Evolutionary conservation across 2,329 filamentous ascomycete species (phyloP), one percentile per base, ranked within the genome.

Genomic region (Neophaeococcomyces aloes): DNA sequence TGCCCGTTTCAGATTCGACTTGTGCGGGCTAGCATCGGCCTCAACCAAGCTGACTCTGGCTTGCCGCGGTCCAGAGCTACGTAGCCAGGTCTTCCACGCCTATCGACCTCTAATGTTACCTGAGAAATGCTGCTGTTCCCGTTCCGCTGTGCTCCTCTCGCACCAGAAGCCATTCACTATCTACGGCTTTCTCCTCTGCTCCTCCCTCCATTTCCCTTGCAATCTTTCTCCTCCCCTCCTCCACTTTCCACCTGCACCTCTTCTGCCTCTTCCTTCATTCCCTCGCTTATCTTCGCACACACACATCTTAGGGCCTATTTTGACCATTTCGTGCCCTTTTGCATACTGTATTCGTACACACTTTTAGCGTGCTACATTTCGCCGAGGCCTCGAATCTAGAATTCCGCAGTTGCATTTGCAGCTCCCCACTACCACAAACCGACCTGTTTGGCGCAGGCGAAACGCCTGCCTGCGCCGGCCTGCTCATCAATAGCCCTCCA

Each of bases 141-240:
- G 40, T 42, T 36, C 40, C 40, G 32, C 41, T 44, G 30, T 27
- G 29, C 39, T 31, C 30, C 19, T 35, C 17, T 19, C 17, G 13
- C 13, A 31, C 18, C 37, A 31, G 23, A 31, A 39, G 14, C 37
- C 17, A 27, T 10, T 5, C 17, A n/a, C n/a, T 33, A 42, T 34
- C 33, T 31, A 31, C 41, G n/a, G 41, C 27, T 15, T 36, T 37
- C 40, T 44, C 27, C 40, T 43, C 31, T 43, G 31, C 40, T 43
- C 33, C 41, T 38, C 34, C 41, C 34, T 21, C 27, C 32, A 37
- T 27, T 44, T 44, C 41, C 19, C 29, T 35, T 35, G 40, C 39
- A 42, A 42, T 30, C 39, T 42, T 31, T 46, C 42, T 39, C 42
- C 34, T 45, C 42, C 42, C 18, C 42, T 34, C 33, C 21, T 37